These are phyloP conservation scores for Parafenestella ontariensis DNA, from an alignment of 2,329 filamentous ascomycete genomes.

Conservation along the genomic window DNA sequence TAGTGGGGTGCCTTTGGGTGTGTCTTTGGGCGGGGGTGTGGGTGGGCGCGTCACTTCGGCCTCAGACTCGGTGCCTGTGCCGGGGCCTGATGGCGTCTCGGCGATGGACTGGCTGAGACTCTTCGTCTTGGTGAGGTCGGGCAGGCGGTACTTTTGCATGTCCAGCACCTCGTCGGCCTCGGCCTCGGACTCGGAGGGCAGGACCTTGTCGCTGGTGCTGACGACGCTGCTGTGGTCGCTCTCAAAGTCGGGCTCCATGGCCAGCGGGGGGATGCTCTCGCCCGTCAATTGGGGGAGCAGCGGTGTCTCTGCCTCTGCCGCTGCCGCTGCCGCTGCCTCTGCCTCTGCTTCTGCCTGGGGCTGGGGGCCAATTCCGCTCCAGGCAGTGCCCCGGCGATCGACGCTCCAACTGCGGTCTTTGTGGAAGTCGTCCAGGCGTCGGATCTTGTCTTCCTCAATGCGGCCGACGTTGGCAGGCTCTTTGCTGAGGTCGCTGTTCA, in stretches of 20 bases:
- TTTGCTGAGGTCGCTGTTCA: constrained; percentile 40
- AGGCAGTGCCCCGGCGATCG: constrained; percentile 72
- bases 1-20: constrained; percentile 29
- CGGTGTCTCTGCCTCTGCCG: constrained; percentile 17
- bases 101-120: constrained; percentile 51
- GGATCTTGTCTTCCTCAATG: constrained; percentile 73
- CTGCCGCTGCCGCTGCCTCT: no score
- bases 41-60: constrained; percentile 35
- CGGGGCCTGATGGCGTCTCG: not conserved
- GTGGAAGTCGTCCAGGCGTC: constrained; percentile 72
- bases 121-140: constrained; percentile 74
- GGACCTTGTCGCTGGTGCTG: constrained; percentile 62
- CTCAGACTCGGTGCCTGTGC: not conserved
- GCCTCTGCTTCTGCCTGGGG: no score
- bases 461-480: constrained; percentile 57
- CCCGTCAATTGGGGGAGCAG: constrained; percentile 46
- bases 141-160: constrained; percentile 75
- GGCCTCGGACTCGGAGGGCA: constrained; percentile 59
- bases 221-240: constrained; percentile 58
- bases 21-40: constrained; percentile 63
- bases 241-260: constrained; percentile 49
- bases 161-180: constrained; percentile 65
- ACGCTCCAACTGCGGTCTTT: constrained; percentile 62
- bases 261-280: constrained; percentile 45
- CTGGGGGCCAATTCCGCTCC: constrained; percentile 62